Evolutionary conservation across 1,284 basidiomycete genomes (phyloP), one percentile per base, ranked within the genome.

Genomic region (Coniophora puteana): DNA sequence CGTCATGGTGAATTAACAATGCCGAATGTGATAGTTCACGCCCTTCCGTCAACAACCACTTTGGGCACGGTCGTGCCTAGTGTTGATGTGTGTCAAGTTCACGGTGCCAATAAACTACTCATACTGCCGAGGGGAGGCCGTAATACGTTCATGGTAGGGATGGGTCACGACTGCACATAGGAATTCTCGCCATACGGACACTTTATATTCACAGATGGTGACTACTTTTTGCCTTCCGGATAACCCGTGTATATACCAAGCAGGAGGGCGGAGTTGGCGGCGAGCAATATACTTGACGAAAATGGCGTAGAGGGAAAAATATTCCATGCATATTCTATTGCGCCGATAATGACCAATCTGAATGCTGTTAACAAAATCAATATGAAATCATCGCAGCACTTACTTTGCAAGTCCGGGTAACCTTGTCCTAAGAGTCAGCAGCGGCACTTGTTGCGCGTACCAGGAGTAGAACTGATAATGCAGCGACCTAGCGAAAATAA

Each of bases 381-480:
- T n/a, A n/a, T n/a, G 33, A 29, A 32, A 30, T 25, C 41, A 37
- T 25, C 21, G n/a, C 34, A 38, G 21, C 18, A 64, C 78, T 55
- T 52, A 91, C 90, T 79, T 85, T 16, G 85, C 6, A 18, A 66
- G 25, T 13, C 76, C 33, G 17, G 82, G 83, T 57, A 79, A 88
- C 40, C 63, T 71, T 4, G 88, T 85, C 52, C 79, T 77, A 78
- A 83, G 93, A 5, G 80, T 67, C 20, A 99, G 66, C 53, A 95
- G 82, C 0, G 93, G 92, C n/a, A 96, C 62, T 52, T 95, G 91
- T 49, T 93, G 87, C 10, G 89, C 92, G 62, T 98, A 98, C 96
- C 95, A 99, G 4, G 89, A 85, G 62, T 97, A 97, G 65, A 99
- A 99, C 55, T 99, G 95, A 62, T 98, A 99, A 62, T 99, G 95